These are phyloP conservation scores for Apiotrichum gamsii DNA, from an alignment of 1,284 basidiomycete species.

Conservation along the genomic window DNA sequence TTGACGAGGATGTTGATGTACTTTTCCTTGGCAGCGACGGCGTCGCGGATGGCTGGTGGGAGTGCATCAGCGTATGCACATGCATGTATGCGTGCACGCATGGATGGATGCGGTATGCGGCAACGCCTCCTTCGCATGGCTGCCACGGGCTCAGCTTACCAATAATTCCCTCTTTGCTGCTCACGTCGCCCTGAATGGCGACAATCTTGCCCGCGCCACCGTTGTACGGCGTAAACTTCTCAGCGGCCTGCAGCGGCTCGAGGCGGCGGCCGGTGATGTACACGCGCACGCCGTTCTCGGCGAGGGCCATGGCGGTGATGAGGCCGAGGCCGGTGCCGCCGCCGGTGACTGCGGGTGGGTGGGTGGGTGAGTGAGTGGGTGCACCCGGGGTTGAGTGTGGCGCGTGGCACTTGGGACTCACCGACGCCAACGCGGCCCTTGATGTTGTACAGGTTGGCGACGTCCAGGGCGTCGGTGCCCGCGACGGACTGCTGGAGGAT, in stretches of 20 bases:
- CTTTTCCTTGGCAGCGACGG: slow-evolving; percentile 23
- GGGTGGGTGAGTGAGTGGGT: background rate
- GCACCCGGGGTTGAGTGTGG: too few relatives aligned
- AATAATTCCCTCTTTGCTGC: slow-evolving; percentile 40
- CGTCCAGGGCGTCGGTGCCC: slow-evolving; percentile 21
- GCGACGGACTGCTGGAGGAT: slow-evolving; percentile 17
- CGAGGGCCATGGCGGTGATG: slow-evolving; percentile 37
- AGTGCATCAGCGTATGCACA: too few relatives aligned
- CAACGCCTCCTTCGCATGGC: too few relatives aligned
- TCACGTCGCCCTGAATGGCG: slow-evolving; percentile 38
- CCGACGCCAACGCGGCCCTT: slow-evolving; percentile 41
- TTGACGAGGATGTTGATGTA: slow-evolving; percentile 36
- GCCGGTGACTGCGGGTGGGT: slow-evolving; percentile 30
- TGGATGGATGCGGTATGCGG: too few relatives aligned
- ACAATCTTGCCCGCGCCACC: slow-evolving; percentile 28
- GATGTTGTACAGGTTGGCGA: slow-evolving; percentile 38
- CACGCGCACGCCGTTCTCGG: slow-evolving; percentile 40
- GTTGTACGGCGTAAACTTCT: slow-evolving; percentile 10
- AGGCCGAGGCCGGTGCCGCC: slow-evolving; percentile 44
- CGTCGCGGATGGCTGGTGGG: background rate
- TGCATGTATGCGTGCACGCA: too few relatives aligned
- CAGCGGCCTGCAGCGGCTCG: slow-evolving; percentile 36
- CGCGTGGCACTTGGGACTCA: too few relatives aligned
- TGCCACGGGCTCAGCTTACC: background rate
- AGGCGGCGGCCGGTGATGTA: slow-evolving; percentile 43